phyloP scores from a whole-genome alignment of 345 rosid species.

The Salix koriyanagi region DNA sequence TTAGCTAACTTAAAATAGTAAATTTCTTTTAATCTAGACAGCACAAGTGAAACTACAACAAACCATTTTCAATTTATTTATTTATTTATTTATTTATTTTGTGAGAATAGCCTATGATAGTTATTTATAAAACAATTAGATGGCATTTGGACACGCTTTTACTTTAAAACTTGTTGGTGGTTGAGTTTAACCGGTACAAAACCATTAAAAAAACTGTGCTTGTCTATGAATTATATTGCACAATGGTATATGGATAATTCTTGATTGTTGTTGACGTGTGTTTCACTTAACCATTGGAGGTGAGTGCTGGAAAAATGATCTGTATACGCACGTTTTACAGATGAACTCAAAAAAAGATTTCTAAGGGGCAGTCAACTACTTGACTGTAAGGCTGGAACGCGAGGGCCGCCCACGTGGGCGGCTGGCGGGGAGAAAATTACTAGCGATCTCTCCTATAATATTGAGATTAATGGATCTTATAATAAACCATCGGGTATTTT shows the following conservation, averaged over 20 bases:
- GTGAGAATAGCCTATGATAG: not conserved
- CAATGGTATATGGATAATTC: not conserved
- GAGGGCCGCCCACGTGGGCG: not conserved
- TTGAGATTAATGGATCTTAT: not conserved
- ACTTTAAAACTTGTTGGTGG: too few relatives aligned
- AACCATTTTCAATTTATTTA: not conserved
- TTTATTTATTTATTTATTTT: not conserved
- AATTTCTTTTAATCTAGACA: too few relatives aligned
- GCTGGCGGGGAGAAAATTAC: too few relatives aligned
- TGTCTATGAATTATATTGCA: not conserved
- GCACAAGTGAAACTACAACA: too few relatives aligned
- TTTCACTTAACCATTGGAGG: not conserved
- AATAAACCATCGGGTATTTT: not conserved
- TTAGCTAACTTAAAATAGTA: too few relatives aligned
- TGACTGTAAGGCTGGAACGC: not conserved
- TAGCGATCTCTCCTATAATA: too few relatives aligned
- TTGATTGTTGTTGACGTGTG: not conserved
- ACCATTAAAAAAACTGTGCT: not conserved
- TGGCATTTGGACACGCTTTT: not conserved
- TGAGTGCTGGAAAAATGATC: not conserved
- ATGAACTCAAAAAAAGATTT: not conserved
- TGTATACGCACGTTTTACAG: too few relatives aligned
- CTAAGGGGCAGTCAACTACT: not conserved
- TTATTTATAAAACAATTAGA: too few relatives aligned
- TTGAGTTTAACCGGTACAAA: not conserved